phyloP scores from a whole-genome alignment of 1,284 basidiomycete species.

The Pseudozyma thailandica region DNA sequence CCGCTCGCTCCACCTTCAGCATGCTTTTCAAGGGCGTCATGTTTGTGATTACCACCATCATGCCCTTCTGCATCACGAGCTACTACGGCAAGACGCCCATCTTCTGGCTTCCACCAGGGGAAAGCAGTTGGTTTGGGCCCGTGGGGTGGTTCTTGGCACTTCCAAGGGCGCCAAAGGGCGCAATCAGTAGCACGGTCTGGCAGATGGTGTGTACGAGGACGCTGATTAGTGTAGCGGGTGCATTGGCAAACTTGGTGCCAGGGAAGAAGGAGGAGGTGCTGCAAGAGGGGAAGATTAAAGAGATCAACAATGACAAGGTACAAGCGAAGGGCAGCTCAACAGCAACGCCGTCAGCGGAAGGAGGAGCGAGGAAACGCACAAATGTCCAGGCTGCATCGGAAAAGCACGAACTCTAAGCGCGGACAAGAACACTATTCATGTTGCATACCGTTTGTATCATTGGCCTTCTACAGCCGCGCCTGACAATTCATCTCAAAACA shows the following conservation, averaged over 20 bases:
- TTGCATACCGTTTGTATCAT: no score
- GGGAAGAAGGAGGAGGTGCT: constrained; percentile 30
- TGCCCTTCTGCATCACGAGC: constrained; percentile 62
- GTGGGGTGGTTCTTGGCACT: constrained; percentile 55
- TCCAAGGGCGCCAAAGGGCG: constrained; percentile 55
- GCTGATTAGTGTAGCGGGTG: constrained; percentile 14
- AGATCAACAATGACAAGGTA: constrained; percentile 15
- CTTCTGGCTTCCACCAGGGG: constrained; percentile 62
- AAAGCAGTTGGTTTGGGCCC: constrained; percentile 58
- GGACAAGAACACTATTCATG: no score
- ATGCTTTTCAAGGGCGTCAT: constrained; percentile 57
- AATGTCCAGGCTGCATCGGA: constrained; percentile 21
- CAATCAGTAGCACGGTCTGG: constrained; percentile 48
- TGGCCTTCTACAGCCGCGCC: no score
- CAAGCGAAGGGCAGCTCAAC: neutral
- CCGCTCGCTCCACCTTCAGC: constrained; percentile 42
- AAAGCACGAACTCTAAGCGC: constrained; percentile 25
- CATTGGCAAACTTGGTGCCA: constrained; percentile 18
- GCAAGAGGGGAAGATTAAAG: constrained; percentile 10
- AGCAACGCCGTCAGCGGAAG: neutral
- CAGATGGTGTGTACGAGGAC: constrained; percentile 48
- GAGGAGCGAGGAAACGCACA: constrained; percentile 19
- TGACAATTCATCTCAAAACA: no score
- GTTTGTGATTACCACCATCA: constrained; percentile 57
- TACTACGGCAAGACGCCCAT: constrained; percentile 64